A percentile compares a stretch with the other conserved stretches of the same genome.
Conservation (phyloP, 371 early-diverging fungal species). For the Mucor sp. region DNA sequence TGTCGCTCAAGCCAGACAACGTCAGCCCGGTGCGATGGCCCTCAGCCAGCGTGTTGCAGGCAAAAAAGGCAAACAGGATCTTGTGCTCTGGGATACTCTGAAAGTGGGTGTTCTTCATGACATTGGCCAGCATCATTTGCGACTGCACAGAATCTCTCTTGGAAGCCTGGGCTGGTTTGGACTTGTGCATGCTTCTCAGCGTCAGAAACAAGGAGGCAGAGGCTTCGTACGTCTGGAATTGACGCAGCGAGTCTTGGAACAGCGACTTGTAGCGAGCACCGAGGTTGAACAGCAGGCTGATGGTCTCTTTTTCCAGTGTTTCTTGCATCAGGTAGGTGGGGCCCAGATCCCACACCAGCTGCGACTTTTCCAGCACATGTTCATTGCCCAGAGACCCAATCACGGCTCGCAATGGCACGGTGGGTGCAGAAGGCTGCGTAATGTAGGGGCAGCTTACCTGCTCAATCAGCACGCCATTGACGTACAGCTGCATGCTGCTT, state of each 20-base stretch:
- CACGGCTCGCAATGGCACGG: conserved; percentile 29
- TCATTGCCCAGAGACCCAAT: conserved; percentile 44
- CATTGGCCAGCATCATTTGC: conserved; percentile 52
- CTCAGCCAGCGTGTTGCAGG: conserved; percentile 55
- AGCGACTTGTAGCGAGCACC: conserved; percentile 67
- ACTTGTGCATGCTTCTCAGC: conserved; percentile 45
- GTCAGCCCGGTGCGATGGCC: conserved; percentile 47
- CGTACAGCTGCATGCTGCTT: conserved; percentile 60
- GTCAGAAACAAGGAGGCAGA: conserved; percentile 60
- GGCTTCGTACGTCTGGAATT: conserved; percentile 73
- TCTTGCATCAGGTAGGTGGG: conserved; percentile 69
- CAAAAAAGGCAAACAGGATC: conserved; percentile 65
- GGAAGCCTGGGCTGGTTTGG: conserved; percentile 9
- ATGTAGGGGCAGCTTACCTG: conserved; percentile 63
- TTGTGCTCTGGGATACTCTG: conserved; percentile 61
- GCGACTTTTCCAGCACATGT: conserved; percentile 12
- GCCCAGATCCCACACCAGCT: conserved; percentile 68
- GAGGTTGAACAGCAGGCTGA: conserved; percentile 63
- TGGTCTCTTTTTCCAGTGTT: conserved; percentile 57
- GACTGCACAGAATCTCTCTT: conserved; percentile 21
- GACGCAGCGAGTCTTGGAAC: conserved; percentile 68
- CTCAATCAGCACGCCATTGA: conserved; percentile 68
- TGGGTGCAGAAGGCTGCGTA: conserved; percentile 46
- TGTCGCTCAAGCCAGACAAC: conserved; percentile 40
- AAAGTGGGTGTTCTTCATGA: conserved; percentile 55